A percentile compares a stretch with the other conserved stretches of the same genome.
Conservation (phyloP, 2,329 filamentous ascomycete genomes). For the Apiospora marii region DNA sequence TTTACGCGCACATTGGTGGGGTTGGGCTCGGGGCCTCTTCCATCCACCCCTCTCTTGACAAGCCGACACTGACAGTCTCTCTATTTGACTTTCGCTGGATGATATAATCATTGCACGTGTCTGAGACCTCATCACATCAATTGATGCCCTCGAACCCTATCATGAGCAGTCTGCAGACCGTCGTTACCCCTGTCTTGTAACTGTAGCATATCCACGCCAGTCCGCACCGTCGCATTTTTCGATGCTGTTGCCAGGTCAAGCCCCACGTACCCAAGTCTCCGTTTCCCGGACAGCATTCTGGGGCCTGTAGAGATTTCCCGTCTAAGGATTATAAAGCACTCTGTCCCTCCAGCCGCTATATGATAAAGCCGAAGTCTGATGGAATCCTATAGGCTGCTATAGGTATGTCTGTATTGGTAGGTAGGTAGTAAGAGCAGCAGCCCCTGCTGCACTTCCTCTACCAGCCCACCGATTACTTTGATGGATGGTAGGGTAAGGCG, state of each 20-base stretch:
- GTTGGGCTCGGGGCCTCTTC: background rate
- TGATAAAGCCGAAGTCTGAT: background rate
- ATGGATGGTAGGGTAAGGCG: too few species aligned
- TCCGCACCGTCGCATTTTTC: constrained; percentile 7
- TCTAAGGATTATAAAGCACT: constrained; percentile 8
- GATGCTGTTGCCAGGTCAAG: constrained; percentile 9
- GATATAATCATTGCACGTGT: background rate
- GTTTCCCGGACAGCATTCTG: constrained; percentile 10
- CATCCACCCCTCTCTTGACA: constrained; percentile 9
- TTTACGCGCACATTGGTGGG: constrained; percentile 18
- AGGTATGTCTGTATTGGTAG: background rate
- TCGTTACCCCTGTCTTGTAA: background rate
- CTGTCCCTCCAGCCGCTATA: background rate
- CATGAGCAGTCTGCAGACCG: background rate
- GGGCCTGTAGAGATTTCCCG: constrained; percentile 17
- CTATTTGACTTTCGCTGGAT: background rate
- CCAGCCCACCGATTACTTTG: background rate
- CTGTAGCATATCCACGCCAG: background rate
- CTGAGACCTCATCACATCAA: background rate
- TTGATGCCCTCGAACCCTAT: background rate
- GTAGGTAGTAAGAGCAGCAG: background rate
- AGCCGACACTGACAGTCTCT: background rate
- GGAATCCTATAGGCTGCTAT: background rate
- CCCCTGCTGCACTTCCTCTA: background rate
- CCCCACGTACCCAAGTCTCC: constrained; percentile 1